A percentile compares a stretch with the other conserved stretches of the same genome.
Evolutionary conservation across 371 early-diverging fungal species (phyloP).

Genomic region (Mortierella sp.): DNA sequence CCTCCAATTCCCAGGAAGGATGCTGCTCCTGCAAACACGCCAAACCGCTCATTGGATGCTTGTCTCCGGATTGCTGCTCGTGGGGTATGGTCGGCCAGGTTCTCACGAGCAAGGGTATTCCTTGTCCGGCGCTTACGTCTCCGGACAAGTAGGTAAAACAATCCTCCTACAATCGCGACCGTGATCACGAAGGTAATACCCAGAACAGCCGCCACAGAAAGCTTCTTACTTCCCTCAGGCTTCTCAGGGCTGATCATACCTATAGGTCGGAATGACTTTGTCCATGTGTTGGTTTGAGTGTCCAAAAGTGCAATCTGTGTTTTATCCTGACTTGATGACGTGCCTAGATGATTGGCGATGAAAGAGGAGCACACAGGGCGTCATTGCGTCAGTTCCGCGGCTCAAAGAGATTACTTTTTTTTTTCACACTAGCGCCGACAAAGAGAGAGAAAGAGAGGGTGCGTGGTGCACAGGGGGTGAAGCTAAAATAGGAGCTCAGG

Average conservation of each 20-base stretch:
- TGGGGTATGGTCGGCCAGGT: constrained; percentile 28
- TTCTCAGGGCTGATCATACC: constrained; percentile 2
- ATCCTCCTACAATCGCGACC: constrained; percentile 25
- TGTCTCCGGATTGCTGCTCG: constrained; percentile 33
- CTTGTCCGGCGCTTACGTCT: constrained; percentile 39
- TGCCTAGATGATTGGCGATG: constrained; percentile 11
- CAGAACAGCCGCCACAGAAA: constrained; percentile 37
- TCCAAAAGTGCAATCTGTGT: constrained; percentile 32
- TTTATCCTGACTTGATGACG: neutral
- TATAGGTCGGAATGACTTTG: constrained; percentile 16
- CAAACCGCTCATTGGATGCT: constrained; percentile 4
- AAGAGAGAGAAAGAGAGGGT: too few species aligned
- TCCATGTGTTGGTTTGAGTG: constrained; percentile 38
- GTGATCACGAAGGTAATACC: constrained; percentile 43
- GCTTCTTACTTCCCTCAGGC: neutral
- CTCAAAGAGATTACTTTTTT: too few species aligned
- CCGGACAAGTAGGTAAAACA: constrained; percentile 31
- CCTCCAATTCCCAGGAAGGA: constrained; percentile 13
- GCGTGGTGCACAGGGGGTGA: too few species aligned
- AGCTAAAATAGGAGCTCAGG: too few species aligned
- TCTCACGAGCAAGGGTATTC: constrained; percentile 44
- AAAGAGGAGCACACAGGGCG: neutral
- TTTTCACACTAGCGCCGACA: too few species aligned
- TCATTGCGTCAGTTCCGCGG: too few species aligned
- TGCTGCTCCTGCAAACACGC: constrained; percentile 16